Base-by-base conservation (phyloP, 371 early-diverging fungal genomes). In the Mortierella sp. region DNA sequence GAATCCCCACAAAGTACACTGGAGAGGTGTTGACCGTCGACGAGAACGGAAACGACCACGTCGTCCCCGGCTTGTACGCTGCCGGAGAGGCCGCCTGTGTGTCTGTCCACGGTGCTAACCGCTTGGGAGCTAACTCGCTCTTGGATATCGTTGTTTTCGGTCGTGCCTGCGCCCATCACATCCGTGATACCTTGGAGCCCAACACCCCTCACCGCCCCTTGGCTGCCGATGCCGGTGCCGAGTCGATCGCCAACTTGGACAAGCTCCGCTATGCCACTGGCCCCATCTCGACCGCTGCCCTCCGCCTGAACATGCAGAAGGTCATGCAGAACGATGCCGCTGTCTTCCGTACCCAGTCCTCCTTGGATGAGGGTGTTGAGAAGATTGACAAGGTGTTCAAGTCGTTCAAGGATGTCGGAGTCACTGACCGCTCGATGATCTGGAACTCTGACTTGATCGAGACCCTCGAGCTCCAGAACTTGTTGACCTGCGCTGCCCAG, bases 391-490 rank as follows among this genome's bases (percentile, higher is more conserved):
- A 94, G 85, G 96, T 99, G 73, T 96, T 92, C 77, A 78, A 88
- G 72, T 85, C 92, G 52, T 93, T 97, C 86, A 87, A 89, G 69
- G 95, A 98, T 83, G 91, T 99, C 73, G 95, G 94, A 80, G 93
- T 95, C 58, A 91, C 94, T 50, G 99, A 99, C 89, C 92, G 97
- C 80, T 93, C 95, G 73, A 90, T 99, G 93, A 97, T 98, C 89
- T 99, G 99, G 99, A 99, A 99, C 91, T 94, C 98, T 71, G 98
- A 99, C 86, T 88, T 99, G 78, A 86, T 95, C 69, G 99, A 99
- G 89, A 96, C 98, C 43, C 92, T 97, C 43, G 99, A 99, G 87
- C 92, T 99, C 76, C 98, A 97, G 87, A 99, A 99, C 91, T 89
- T 98, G 88, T 92, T 99, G 89, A 97, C 97, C 58, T 95, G 96